These are phyloP conservation scores for Oryza brachyantha DNA, from an alignment of 176 grass and related monocot genomes.

Conservation along the genomic window DNA sequence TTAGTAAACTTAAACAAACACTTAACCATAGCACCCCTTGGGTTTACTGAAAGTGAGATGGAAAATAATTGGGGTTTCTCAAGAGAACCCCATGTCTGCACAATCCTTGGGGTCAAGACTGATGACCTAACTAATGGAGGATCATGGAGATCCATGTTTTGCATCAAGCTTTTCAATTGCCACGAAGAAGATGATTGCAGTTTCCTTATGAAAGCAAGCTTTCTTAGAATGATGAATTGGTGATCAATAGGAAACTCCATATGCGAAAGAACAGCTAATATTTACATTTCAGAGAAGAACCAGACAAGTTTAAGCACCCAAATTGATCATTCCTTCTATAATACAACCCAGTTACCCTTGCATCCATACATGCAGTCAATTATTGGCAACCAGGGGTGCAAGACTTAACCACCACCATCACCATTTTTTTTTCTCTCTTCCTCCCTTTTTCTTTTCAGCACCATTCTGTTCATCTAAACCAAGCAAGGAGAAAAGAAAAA, in stretches of 20 bases:
- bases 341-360: constrained; percentile 4
- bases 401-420: background rate
- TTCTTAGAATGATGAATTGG: background rate
- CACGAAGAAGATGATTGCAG: background rate
- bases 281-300: constrained; percentile 8
- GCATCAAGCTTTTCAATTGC: background rate
- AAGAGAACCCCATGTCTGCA: background rate
- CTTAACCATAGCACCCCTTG: background rate
- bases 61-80: background rate
- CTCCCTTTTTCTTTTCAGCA: background rate
- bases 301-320: constrained; percentile 5
- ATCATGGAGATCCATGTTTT: constrained; percentile 1
- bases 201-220: background rate
- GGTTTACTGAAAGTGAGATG: constrained; percentile 1
- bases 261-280: background rate
- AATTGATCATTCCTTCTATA: constrained; percentile 18
- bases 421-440: background rate
- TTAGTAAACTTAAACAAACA: background rate
- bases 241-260: background rate
- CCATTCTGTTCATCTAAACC: constrained; percentile 1
- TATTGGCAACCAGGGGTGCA: background rate
- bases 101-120: background rate
- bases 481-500: background rate
- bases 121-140: background rate
- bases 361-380: constrained; percentile 19